phyloP scores from a whole-genome alignment of 2,329 filamentous ascomycete species.

The Dactylella cylindrospora region DNA sequence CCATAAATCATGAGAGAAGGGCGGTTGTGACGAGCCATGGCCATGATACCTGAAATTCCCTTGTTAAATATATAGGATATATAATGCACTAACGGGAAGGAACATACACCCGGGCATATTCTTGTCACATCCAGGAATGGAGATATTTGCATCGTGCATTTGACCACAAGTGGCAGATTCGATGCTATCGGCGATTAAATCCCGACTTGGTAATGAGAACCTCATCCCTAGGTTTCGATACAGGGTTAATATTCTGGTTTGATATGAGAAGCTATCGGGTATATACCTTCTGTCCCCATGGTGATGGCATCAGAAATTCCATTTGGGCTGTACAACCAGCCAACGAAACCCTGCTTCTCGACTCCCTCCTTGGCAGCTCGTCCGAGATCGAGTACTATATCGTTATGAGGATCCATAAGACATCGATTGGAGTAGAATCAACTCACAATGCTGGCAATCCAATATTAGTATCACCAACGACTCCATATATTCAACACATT shows the following conservation, averaged over 20 bases:
- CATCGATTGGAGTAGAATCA: background rate
- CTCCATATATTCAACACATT: slow-evolving; percentile 1
- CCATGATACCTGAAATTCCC: slow-evolving; percentile 47
- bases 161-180: slow-evolving; percentile 78
- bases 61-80: background rate
- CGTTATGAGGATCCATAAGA: slow-evolving; percentile 43
- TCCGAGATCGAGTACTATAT: slow-evolving; percentile 75
- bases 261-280: background rate
- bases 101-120: slow-evolving; percentile 76
- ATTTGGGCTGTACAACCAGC: slow-evolving; percentile 91
- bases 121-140: slow-evolving; percentile 93
- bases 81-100: slow-evolving; percentile 9
- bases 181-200: slow-evolving; percentile 91
- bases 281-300: slow-evolving; percentile 82
- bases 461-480: slow-evolving; percentile 29
- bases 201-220: slow-evolving; percentile 84
- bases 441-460: slow-evolving; percentile 57
- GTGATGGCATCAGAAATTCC: slow-evolving; percentile 80
- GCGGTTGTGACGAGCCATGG: slow-evolving; percentile 78
- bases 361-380: slow-evolving; percentile 83
- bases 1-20: slow-evolving; percentile 93
- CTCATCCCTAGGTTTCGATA: slow-evolving; percentile 69
- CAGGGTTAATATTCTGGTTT: slow-evolving; percentile 1
- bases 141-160: slow-evolving; percentile 88
- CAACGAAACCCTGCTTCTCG: slow-evolving; percentile 80